Evolutionary conservation across 352 stramenopile genomes (phyloP), one percentile per base, ranked within the genome.

Genomic region (Phytophthora macrochlamydospora): DNA sequence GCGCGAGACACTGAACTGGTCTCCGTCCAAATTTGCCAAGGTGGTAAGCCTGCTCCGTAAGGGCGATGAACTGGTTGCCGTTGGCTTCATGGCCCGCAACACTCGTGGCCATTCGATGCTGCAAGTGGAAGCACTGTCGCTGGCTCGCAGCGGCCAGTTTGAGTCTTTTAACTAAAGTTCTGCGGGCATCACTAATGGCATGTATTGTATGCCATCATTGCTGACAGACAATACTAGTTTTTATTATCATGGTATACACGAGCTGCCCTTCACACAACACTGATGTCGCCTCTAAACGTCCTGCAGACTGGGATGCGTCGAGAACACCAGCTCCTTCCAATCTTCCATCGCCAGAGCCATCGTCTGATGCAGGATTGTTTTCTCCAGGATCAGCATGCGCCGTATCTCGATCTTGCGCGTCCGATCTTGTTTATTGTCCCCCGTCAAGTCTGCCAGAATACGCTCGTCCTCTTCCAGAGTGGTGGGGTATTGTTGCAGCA

Each of bases 321-420:
- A 79, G 24, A 77, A 55, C n/a, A 89, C 53, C 42, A 91, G 68
- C 0, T 63, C 64, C 32, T 63, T 69, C 83, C 83, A 91, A 33
- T 84, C 65, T 24, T 77, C 59, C 51, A 77, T 46, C 13, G 69
- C 78, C 12, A 87, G 62, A 12, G 76, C 56, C 57, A 87, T 73
- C 11, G 80, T 76, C 59, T 89, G 55, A 29, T 81, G 69, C 12
- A 91, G 54, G 54, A 89, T 87, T 42, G 80, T 56, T 51, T 91
- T 91, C 63, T 91, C 83, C 52, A 83, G 65, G 48, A 87, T 58
- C 1, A 91, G 67, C 12, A 71, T 66, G 31, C 73, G 76, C n/a
- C 76, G 56, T 0, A 87, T 69, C 5, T 91, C 70, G 1, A 69
- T 59, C 31, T 61, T 64, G 5, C 69, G 71, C 31, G 49, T 67